Conservation (phyloP, 768 basidiomycete species). For the Tylopilus sp. region DNA sequence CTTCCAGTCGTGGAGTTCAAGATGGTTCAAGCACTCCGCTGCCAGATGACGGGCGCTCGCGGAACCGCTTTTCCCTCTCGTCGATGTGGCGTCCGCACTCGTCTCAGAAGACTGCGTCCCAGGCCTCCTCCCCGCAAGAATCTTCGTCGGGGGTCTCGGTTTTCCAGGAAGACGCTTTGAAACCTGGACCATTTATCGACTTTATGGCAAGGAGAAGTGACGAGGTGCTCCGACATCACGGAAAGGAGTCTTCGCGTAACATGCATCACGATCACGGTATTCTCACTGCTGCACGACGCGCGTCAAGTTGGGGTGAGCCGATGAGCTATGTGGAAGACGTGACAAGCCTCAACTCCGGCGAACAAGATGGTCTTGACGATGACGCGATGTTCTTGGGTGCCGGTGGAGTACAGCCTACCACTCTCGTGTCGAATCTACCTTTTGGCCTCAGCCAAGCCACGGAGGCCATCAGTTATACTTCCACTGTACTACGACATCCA, state of each 20-base stretch:
- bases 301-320: conserved; percentile 63
- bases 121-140: conserved; percentile 30
- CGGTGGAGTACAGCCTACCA: conserved; percentile 39
- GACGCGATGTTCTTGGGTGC: conserved; percentile 54
- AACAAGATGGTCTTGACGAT: conserved; percentile 45
- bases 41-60: conserved; percentile 20
- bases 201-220: conserved; percentile 39
- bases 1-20: conserved; percentile 24
- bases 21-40: conserved; percentile 21
- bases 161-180: conserved; percentile 21
- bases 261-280: conserved; percentile 25
- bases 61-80: conserved; percentile 31
- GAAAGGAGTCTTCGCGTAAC: conserved; percentile 24
- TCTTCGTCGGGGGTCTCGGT: conserved; percentile 32
- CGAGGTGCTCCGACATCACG: conserved; percentile 39
- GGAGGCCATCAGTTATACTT: conserved; percentile 19
- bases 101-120: conserved; percentile 23
- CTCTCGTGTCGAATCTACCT: conserved; percentile 34
- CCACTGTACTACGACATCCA: conserved; percentile 25
- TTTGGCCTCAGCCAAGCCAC: conserved; percentile 29
- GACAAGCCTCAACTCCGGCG: conserved; percentile 43
- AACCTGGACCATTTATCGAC: conserved; percentile 19
- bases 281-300: conserved; percentile 49
- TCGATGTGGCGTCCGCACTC: conserved; percentile 26
- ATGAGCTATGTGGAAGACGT: conserved; percentile 41